phyloP scores from a whole-genome alignment of 306 rosid genomes.

The Cicer pinnatifidum region DNA sequence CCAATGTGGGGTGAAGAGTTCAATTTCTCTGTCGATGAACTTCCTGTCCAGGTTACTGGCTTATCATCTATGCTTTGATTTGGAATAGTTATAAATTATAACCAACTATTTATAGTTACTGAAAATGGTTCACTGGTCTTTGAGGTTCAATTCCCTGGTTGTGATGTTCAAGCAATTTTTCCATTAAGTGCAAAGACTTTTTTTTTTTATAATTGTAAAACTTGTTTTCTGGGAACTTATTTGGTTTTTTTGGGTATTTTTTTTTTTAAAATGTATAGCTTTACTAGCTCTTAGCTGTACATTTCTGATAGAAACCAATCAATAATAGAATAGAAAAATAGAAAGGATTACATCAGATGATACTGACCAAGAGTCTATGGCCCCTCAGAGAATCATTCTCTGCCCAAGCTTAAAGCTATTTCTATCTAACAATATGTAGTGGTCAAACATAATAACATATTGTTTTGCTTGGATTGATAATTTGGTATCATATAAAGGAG shows the following conservation, averaged over 20 bases:
- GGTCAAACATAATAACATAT: not conserved
- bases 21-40: slow-evolving; percentile 91
- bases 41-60: slow-evolving; percentile 83
- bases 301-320: slow-evolving; percentile 3
- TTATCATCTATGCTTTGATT: slow-evolving; percentile 32
- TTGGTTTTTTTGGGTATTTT: not conserved
- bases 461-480: slow-evolving; percentile 12
- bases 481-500: not conserved
- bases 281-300: slow-evolving; percentile 19
- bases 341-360: not conserved
- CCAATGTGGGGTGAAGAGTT: slow-evolving; percentile 99
- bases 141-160: slow-evolving; percentile 35
- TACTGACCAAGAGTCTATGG: not conserved
- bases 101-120: slow-evolving; percentile 26
- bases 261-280: not conserved
- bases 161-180: slow-evolving; percentile 34
- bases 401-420: not conserved
- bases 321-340: not conserved
- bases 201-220: slow-evolving; percentile 1
- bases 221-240: slow-evolving; percentile 12
- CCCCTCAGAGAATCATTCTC: slow-evolving; percentile 14
- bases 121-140: slow-evolving; percentile 34
- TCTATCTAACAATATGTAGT: slow-evolving; percentile 9
- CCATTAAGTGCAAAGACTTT: not conserved
- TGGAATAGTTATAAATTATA: slow-evolving; percentile 32